Base-by-base conservation (phyloP, 2,329 filamentous ascomycete genomes). In the Colletotrichum sp. region DNA sequence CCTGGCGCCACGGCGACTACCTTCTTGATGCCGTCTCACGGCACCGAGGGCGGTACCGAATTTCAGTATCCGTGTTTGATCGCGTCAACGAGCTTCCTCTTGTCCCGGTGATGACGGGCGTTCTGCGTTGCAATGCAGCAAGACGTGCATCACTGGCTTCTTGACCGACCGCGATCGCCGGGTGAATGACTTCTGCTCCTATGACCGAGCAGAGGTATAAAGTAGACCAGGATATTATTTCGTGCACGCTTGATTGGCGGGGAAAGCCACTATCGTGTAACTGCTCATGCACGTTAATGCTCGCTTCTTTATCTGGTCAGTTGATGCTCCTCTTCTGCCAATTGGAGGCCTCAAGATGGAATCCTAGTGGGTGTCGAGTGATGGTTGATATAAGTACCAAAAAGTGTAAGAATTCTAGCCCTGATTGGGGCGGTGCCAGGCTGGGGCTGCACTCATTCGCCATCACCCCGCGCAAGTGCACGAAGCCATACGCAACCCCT, bases 251-350 rank as follows among this genome's bases (percentile, higher is more conserved):
- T 70, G 18, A 63, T 62, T 70, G 68, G 68, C 68, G 30, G 18
- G 52, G 30, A 59, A n/a, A 28, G 24, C 16, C 26, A 9, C 26
- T 30, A 62, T 89, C 68, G 81, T 85, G 22, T 85, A 88, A 9
- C 89, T 91, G n/a, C 95, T 95, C 84, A 85, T 88, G 67, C 87
- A 93, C 74, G 88, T 98, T 66, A 93, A 96, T 78, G 98, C 34
- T 62, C n/a, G 57, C 68, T 34, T 10, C 26, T 28, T 63, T 52
- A 34, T 63, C 57, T 63, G 36, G 68, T 70, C 68, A 70, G 57
- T 70, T 63, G 68, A 55, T 70, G 18, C 22, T 32, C 18, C 44
- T 24, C 16, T 48, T 34, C 68, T 63, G 36, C 68, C 57, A 70
- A 70, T 70, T 70, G 68, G 68, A 70, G 36, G 68, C 57, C 68